Percentiles rank a stretch among this genome's conserved stretches.
These are phyloP conservation scores for Nothophaeocryptopus gaeumannii DNA, from an alignment of 2,329 filamentous ascomycete species.

Conservation along the genomic window DNA sequence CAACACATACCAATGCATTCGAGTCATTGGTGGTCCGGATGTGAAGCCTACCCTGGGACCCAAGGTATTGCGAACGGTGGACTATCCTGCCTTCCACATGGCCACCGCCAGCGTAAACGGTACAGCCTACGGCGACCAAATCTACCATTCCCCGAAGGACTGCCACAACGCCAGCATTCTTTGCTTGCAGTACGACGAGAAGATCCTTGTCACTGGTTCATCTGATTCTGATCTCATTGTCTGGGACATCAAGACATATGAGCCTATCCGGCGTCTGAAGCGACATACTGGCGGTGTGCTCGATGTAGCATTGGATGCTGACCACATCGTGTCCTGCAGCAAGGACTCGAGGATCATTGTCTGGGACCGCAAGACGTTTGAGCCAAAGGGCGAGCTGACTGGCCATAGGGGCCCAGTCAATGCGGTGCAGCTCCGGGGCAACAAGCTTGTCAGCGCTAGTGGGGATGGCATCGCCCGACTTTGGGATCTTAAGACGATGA, in stretches of 20 bases:
- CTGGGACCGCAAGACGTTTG: slow-evolving; percentile 81
- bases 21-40: slow-evolving; percentile 77
- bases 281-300: slow-evolving; percentile 85
- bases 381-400: slow-evolving; percentile 71
- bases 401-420: slow-evolving; percentile 93
- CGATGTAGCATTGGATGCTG: slow-evolving; percentile 87
- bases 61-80: slow-evolving; percentile 43
- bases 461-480: slow-evolving; percentile 91
- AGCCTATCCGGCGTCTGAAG: slow-evolving; percentile 72
- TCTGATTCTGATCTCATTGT: slow-evolving; percentile 90
- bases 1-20: slow-evolving; percentile 77
- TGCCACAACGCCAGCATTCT: slow-evolving; percentile 92
- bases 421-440: slow-evolving; percentile 89
- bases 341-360: slow-evolving; percentile 94
- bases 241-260: slow-evolving; percentile 79
- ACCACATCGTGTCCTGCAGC: slow-evolving; percentile 93
- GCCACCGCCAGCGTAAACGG: slow-evolving; percentile 47
- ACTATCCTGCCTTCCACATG: slow-evolving; percentile 39
- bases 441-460: slow-evolving; percentile 87
- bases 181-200: slow-evolving; percentile 89
- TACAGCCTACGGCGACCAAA: slow-evolving; percentile 44
- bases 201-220: slow-evolving; percentile 91
- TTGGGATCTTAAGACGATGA: slow-evolving; percentile 89
- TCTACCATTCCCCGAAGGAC: slow-evolving; percentile 46
- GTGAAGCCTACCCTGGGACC: slow-evolving; percentile 52